Evolutionary conservation across 2,329 filamentous ascomycete species (phyloP), one percentile per base, ranked within the genome.

Genomic region (Epichloe scottii): DNA sequence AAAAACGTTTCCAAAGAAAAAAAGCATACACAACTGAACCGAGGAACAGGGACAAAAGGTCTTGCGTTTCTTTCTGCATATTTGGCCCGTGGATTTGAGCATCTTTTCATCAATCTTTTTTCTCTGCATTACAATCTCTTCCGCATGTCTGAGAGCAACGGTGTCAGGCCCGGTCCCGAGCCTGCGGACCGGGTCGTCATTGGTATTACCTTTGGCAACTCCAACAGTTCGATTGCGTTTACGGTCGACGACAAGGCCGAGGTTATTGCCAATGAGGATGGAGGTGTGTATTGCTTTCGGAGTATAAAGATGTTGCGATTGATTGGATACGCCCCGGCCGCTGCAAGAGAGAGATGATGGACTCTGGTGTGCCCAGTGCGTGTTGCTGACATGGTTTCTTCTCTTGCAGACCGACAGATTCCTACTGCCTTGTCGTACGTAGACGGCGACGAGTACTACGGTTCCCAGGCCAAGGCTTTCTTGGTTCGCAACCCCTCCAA

Each of bases 231-330:
- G 54, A 96, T 98, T 72, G 91, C 91, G 62, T 89, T 84, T 68
- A 95, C 90, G 45, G 80, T 84, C 55, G 91, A 97, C 64, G 91
- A 94, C 71, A 95, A 94, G 76, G 85, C 89, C 57, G 89, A 96
- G 68, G 91, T 98, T 57, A 97, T 98, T 72, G 93, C 93, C 65
- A 97, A 98, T 73, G 93, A 97, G 75, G 93, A 97, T 66, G 93
- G 93, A 77, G 88, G 88, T 89, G 68, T 64, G 81, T 71, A 40
- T n/a, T 21, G 44, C 48, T n/a, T 26, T 37, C 7, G 3, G 15
- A 14, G 7, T 19, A 15, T 14, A 23, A 15, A 4, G 19, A 10
- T 6, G 41, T 34, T 39, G 40, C 34, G 30, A 30, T 30, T 30
- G 34, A 8, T 19, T 39, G 6, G 35, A 15, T 8, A 19, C 17